Base-by-base conservation (phyloP, 257 asterid species). In the Voacanga thouarsii region DNA sequence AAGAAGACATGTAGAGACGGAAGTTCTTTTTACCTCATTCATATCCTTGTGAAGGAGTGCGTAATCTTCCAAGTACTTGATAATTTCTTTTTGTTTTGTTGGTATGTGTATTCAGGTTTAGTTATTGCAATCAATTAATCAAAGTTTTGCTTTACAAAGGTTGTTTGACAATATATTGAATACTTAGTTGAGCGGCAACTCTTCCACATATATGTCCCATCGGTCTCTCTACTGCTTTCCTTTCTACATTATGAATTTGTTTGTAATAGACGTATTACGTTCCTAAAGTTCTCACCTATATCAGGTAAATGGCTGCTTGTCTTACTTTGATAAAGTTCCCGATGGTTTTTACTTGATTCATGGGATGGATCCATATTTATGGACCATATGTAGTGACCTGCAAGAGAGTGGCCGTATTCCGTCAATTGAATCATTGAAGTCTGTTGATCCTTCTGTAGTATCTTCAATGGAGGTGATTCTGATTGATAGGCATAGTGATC, bases 321-420 rank as follows among this genome's bases (percentile, higher is more conserved):
- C 99, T 50, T 96, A 92, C 86, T 93, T 78, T 61, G 97, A 93
- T 85, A 87, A 86, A 82, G 79, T 93, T 75, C 94, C 90, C 11
- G 94, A 93, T 81, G 99, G 97, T 71, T 93, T 96, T 87, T 93
- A 87, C 85, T 81, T 85, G 72, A 93, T 96, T 74, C 91, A 87
- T 73, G 98, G 99, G 88, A 88, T 96, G 94, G 96, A 96, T 84
- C 97, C 99, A 39, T 96, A 93, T 85, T 90, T 96, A 37, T 96
- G 99, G 99, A 81, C 89, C 65, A 75, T 96, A 82, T 96, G 97
- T 88, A 88, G 90, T 19, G 97, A 91, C 85, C 85, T 84, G 84
- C 94, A 87, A 82, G 99, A 96, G 83, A 90, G 89, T 84, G 96
- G 99, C 43, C 90, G 90, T 61, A 89, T 96, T 75, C 98, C 99